These are phyloP conservation scores for Tolypocladium ovalisporum DNA, from an alignment of 2,329 filamentous ascomycete species.

Conservation along the genomic window DNA sequence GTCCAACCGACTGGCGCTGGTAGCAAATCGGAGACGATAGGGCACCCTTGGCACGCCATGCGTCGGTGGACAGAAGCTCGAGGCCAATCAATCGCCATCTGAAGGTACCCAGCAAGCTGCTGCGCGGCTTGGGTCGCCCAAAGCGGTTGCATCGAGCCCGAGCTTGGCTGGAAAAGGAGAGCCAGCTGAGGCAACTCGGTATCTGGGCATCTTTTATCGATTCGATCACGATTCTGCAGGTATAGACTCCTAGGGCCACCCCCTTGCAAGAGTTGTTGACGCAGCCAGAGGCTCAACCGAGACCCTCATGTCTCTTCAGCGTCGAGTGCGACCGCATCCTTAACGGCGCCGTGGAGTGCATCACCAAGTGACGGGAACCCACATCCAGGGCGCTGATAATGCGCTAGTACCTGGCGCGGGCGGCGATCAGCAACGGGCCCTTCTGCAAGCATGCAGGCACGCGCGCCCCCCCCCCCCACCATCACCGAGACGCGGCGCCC, in stretches of 20 bases:
- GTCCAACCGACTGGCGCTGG: neutral
- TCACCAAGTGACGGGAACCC: neutral
- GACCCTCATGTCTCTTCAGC: neutral
- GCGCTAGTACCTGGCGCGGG: neutral
- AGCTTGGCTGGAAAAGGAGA: neutral
- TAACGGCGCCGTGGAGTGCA: neutral
- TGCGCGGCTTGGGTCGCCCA: neutral
- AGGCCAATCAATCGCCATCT: neutral
- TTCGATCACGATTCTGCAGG: no score
- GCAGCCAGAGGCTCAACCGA: no score
- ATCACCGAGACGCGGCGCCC: neutral
- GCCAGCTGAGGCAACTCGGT: neutral
- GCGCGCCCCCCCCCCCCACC: neutral
- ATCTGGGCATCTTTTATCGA: no score
- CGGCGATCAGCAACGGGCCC: neutral
- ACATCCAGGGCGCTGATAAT: neutral
- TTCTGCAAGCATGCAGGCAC: neutral
- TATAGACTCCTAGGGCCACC: no score
- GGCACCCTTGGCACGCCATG: neutral
- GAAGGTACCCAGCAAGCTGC: neutral
- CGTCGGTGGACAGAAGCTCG: neutral
- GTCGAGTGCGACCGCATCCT: no score
- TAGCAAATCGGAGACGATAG: neutral
- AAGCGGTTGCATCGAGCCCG: neutral
- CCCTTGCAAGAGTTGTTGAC: no score